Base-by-base conservation (phyloP, 495 filamentous ascomycete species). In the Neohortaea acidophila region DNA sequence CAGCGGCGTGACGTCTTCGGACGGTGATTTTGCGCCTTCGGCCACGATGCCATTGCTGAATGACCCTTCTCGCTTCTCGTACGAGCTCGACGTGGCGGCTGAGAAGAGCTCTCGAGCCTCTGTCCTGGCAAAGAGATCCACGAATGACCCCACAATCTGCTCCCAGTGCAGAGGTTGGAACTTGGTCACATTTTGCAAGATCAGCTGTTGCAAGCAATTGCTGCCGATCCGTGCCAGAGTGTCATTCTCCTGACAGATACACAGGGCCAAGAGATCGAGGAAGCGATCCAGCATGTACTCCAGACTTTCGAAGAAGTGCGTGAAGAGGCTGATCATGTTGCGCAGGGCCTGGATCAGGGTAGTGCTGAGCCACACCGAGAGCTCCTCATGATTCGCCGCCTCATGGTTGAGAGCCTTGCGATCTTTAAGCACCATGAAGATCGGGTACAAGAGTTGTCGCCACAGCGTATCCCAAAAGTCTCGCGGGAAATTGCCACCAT, bases 401-500 rank as follows among this genome's bases (percentile, higher is more conserved):
- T 99, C 89, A 0, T 86, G 89, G 25, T 45, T 50, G 17, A 49
- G 33, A 1, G 46, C 46, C 21, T 38, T 37, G 44, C 85, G 81
- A 7, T 86, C 93, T 47, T 89, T 85, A 13, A 99, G 63, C 0
- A 99, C 89, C 68, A 96, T 87, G 61, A 99, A 99, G 48, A 96
- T 99, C 0, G 89, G 89, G 44, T 89, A 94, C 1, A 99, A 75
- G 22, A 96, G 69, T 56, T 99, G 87, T 35, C 85, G 72, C 84
- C 89, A 99, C 17, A 99, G 72, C 8, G 86, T 94, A 53, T 99
- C 89, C 89, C 89, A 99, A 52, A 99, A 99, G 31, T 92, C 84
- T 0, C 76, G 64, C 2, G 89, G 85, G 53, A 94, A 99, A 48
- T 84, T 80, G 17, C 83, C 81, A 31, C 91, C 89, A 45, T 96